A percentile compares a stretch with the other conserved stretches of the same genome.
These are phyloP conservation scores for Vicia sativa DNA, from an alignment of 306 rosid genomes.

Conservation along the genomic window DNA sequence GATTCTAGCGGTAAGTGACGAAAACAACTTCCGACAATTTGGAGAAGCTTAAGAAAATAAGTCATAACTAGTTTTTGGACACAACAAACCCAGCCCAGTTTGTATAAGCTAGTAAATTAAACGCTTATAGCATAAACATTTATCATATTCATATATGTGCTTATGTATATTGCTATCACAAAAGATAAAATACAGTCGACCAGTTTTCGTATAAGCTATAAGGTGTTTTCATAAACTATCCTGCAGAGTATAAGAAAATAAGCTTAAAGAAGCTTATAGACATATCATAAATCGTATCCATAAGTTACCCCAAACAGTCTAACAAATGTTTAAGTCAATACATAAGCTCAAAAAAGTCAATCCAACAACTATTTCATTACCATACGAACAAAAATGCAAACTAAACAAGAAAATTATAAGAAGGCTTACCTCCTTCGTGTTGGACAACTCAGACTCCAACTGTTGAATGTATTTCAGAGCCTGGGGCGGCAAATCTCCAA, in stretches of 20 bases:
- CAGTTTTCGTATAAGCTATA: not conserved
- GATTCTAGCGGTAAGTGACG: not conserved
- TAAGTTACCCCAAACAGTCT: not conserved
- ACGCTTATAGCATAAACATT: not conserved
- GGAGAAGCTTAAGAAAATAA: not conserved
- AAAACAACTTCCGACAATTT: not conserved
- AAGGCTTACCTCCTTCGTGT: conserved; percentile 59
- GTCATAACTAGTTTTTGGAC: not conserved
- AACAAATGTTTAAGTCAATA: not conserved
- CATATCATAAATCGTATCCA: not conserved
- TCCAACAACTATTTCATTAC: not conserved
- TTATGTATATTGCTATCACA: not conserved
- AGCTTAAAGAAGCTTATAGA: not conserved
- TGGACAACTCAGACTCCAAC: conserved; percentile 70
- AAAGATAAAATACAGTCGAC: not conserved
- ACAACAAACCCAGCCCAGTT: not conserved
- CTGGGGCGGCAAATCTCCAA: conserved; percentile 72
- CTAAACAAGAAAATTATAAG: not conserved
- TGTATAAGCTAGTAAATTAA: not conserved
- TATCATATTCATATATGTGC: not conserved
- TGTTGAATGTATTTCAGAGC: conserved; percentile 72
- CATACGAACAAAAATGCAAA: conserved; percentile 5
- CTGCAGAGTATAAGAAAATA: not conserved
- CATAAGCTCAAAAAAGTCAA: not conserved
- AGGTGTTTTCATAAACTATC: not conserved